A percentile compares a stretch with the other conserved stretches of the same genome.
Evolutionary conservation across 2,329 filamentous ascomycete genomes (phyloP).

Genomic region (Hirsutella rhossiliensis): DNA sequence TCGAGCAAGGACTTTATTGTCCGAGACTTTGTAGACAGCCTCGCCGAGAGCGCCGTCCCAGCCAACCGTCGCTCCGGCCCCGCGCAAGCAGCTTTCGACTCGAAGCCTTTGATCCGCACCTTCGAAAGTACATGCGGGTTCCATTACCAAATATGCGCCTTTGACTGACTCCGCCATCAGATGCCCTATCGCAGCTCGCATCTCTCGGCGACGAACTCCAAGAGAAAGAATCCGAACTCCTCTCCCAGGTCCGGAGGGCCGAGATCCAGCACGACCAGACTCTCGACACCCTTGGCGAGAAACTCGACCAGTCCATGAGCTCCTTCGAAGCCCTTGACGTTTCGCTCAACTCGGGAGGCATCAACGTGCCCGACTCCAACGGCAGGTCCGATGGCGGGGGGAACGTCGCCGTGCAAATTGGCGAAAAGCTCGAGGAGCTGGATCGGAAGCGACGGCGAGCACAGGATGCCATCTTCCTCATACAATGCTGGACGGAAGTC

Average conservation of each 20-base stretch:
- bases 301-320: slow-evolving; percentile 83
- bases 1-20: slow-evolving; percentile 91
- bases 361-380: slow-evolving; percentile 18
- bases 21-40: slow-evolving; percentile 88
- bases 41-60: slow-evolving; percentile 77
- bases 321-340: slow-evolving; percentile 86
- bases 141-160: neutral
- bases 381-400: slow-evolving; percentile 48
- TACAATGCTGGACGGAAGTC: slow-evolving; percentile 95
- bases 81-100: slow-evolving; percentile 62
- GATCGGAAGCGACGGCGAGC: slow-evolving; percentile 85
- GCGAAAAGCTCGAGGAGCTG: slow-evolving; percentile 84
- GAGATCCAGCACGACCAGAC: slow-evolving; percentile 89
- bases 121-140: slow-evolving; percentile 55
- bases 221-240: slow-evolving; percentile 78
- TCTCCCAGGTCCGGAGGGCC: slow-evolving; percentile 79
- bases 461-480: slow-evolving; percentile 85
- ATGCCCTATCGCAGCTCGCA: slow-evolving; percentile 55
- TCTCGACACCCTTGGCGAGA: slow-evolving; percentile 72
- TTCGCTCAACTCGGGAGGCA: slow-evolving; percentile 54
- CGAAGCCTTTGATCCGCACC: slow-evolving; percentile 89
- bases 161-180: slow-evolving; percentile 20
- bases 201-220: slow-evolving; percentile 73
- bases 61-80: slow-evolving; percentile 65
- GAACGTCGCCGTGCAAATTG: slow-evolving; percentile 88